Base-by-base conservation (phyloP, 441 rosid genomes). In the Pelargonium citronellum region DNA sequence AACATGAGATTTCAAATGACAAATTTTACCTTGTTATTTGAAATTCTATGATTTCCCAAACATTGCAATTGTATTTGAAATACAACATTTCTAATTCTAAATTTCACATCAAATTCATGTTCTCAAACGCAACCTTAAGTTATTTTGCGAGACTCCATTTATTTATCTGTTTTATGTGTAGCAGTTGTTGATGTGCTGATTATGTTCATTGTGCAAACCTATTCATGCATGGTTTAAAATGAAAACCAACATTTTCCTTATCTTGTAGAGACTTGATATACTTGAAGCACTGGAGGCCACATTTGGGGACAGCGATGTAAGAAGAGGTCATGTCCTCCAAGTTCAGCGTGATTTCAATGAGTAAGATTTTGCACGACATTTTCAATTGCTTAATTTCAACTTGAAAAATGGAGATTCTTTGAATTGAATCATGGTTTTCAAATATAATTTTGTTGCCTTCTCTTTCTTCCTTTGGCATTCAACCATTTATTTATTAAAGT, bases 331-430 rank as follows among this genome's bases (percentile, higher is more conserved):
- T 55, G 74, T 83, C 69, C 80, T 86, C 76, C 85, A 75, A 60
- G 70, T 82, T 69, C 89, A 89, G 72, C 91, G 87, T 69, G 98
- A 92, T 77, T 92, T 90, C 78, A 87, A 87, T 6, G 96, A 87
- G 98, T 92, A 85, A 82, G 90, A 67, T 67, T 27, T 71, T 69
- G 67, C 27, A 24, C 2, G 27, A 24, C 27, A 24, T 24, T 24
- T 24, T 24, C 27, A 24, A 24, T 24, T 24, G 27, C 27, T 24
- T 24, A 24, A 2, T 24, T 24, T 24, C 27, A 24, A 24, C 27
- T 24, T 24, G 27, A 24, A 2, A 0, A 24, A 24, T 24, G 27
- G 16, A 53, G 60, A 53, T 53, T n/a, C 6, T 15, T 11, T 49
- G 55, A 49, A 44, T 12, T 11, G 12, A 24, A 24, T 24, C 27